A percentile compares a stretch with the other conserved stretches of the same genome.
Evolutionary conservation across 1,284 basidiomycete species (phyloP).

Genomic region (Hortiboletus rubellus): DNA sequence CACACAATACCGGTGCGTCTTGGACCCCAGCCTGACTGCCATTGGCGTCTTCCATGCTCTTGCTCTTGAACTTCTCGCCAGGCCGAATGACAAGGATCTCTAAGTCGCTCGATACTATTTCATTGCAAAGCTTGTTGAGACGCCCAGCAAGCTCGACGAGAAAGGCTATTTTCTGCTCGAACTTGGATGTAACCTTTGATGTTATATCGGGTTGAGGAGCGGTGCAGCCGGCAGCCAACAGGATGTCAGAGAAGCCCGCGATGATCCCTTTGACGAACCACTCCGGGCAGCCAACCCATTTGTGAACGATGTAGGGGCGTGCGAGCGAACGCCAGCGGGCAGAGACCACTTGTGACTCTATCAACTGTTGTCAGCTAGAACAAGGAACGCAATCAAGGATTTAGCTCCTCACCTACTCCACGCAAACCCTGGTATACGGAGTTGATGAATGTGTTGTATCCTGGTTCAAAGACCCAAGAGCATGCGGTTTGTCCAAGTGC

Average conservation of each 20-base stretch:
- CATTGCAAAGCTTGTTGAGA: constrained; percentile 21
- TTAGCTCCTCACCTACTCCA: constrained; percentile 1
- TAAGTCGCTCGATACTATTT: constrained; percentile 26
- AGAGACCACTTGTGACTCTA: constrained; percentile 11
- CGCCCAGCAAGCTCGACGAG: constrained; percentile 20
- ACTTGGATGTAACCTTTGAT: constrained; percentile 11
- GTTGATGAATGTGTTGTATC: constrained; percentile 1
- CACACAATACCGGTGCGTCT: constrained; percentile 17
- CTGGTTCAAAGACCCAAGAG: constrained; percentile 11
- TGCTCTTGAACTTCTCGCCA: constrained; percentile 15
- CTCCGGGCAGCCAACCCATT: background rate
- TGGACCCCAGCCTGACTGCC: background rate
- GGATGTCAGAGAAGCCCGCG: constrained; percentile 10
- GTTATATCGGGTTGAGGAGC: constrained; percentile 10
- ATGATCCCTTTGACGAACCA: constrained; percentile 4
- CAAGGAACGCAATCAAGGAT: too few species aligned
- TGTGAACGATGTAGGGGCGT: constrained; percentile 1
- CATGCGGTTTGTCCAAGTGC: constrained; percentile 1
- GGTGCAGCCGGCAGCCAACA: constrained; percentile 20
- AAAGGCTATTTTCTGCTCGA: constrained; percentile 16
- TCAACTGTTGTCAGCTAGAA: background rate
- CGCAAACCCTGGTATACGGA: constrained; percentile 12
- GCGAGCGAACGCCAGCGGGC: constrained; percentile 12
- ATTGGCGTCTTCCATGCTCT: constrained; percentile 23
- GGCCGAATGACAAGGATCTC: constrained; percentile 17